phyloP scores from a whole-genome alignment of 768 basidiomycete genomes.

The Psilocybe subaeruginosa region DNA sequence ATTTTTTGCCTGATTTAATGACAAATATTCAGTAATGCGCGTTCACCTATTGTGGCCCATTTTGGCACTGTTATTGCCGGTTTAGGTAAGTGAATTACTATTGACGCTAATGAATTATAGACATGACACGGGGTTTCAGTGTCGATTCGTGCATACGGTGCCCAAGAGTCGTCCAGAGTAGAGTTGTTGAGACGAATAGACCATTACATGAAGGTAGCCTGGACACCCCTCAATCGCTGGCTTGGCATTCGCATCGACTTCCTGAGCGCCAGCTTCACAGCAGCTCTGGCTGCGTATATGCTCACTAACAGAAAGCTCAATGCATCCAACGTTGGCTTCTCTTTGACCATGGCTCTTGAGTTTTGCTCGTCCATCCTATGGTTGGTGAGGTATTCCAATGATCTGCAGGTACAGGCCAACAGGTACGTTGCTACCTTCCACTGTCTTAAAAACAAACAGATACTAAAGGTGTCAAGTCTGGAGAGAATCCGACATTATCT shows the following conservation, averaged over 20 bases:
- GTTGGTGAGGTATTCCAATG: constrained; percentile 44
- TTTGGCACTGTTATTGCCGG: constrained; percentile 51
- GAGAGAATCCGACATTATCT: constrained; percentile 76
- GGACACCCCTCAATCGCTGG: constrained; percentile 52
- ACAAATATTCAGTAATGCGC: constrained; percentile 24
- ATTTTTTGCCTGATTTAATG: neutral
- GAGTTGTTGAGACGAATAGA: constrained; percentile 57
- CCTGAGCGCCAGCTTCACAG: constrained; percentile 57
- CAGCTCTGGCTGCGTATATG: constrained; percentile 57
- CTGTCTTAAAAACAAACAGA: too few relatives aligned
- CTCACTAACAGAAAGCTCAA: constrained; percentile 35
- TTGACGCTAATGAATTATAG: neutral
- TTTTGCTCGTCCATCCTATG: constrained; percentile 61
- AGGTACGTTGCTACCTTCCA: constrained; percentile 30
- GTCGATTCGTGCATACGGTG: constrained; percentile 69
- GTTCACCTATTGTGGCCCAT: constrained; percentile 46
- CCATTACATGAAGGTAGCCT: constrained; percentile 45
- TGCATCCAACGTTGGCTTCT: constrained; percentile 51
- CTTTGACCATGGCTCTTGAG: constrained; percentile 58
- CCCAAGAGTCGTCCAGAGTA: constrained; percentile 48
- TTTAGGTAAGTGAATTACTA: constrained; percentile 34
- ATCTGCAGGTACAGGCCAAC: constrained; percentile 47
- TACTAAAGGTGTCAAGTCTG: constrained; percentile 10
- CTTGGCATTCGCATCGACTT: constrained; percentile 56
- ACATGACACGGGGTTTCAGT: constrained; percentile 22